These are phyloP conservation scores for Exophiala dermatitidis DNA, from an alignment of 2,329 filamentous ascomycete genomes.

Conservation along the genomic window DNA sequence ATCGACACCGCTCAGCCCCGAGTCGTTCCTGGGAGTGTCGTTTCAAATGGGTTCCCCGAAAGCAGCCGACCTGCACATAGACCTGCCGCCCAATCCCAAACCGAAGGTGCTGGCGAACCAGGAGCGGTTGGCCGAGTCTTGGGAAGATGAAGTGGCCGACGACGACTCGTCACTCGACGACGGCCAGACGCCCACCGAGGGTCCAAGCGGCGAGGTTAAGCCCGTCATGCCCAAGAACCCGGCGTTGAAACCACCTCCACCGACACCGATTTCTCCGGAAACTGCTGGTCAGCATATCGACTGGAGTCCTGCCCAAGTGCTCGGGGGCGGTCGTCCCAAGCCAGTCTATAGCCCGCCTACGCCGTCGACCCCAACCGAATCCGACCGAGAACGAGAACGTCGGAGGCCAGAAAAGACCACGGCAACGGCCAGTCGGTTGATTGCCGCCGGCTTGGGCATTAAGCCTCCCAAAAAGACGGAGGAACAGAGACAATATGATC, in stretches of 20 bases:
- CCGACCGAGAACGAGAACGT: slow-evolving; percentile 16
- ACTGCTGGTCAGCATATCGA: slow-evolving; percentile 15
- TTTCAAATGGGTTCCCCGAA: slow-evolving; percentile 19
- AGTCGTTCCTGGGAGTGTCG: no score
- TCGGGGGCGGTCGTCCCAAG: slow-evolving; percentile 20
- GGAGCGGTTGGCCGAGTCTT: slow-evolving; percentile 56
- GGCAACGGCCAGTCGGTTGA: slow-evolving; percentile 80
- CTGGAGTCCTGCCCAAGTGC: slow-evolving; percentile 21
- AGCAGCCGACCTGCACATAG: slow-evolving; percentile 17
- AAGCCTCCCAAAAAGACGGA: slow-evolving; percentile 63
- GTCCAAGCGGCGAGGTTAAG: slow-evolving; percentile 13
- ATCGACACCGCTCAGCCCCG: no score
- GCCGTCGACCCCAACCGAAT: slow-evolving; percentile 14
- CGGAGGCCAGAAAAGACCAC: slow-evolving; percentile 82
- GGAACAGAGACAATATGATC: slow-evolving; percentile 54
- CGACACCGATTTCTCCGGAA: slow-evolving; percentile 54
- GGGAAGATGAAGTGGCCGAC: slow-evolving; percentile 46
- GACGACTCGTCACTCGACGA: slow-evolving; percentile 16
- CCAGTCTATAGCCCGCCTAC: slow-evolving; percentile 11
- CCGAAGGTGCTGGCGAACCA: slow-evolving; percentile 29
- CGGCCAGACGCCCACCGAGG: slow-evolving; percentile 19
- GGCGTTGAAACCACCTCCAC: slow-evolving; percentile 49
- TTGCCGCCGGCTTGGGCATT: slow-evolving; percentile 79
- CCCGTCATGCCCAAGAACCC: slow-evolving; percentile 23
- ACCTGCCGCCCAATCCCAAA: slow-evolving; percentile 24